Evolutionary conservation across 495 filamentous ascomycete species (phyloP).

Genomic region (Rhypophila decipiens): DNA sequence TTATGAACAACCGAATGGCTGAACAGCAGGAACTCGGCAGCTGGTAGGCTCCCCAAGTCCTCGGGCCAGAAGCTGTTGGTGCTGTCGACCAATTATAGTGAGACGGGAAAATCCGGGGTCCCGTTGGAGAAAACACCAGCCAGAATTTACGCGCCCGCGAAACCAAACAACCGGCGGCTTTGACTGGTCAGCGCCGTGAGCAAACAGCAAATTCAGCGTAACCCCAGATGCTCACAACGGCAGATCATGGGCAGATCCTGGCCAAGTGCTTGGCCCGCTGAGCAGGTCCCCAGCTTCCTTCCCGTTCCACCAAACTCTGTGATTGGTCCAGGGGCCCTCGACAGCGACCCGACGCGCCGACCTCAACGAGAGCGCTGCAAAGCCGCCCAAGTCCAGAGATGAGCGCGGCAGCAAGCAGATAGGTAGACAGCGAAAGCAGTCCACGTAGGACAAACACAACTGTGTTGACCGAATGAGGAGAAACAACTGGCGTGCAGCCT

Average conservation of each 20-base stretch:
- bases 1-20: no score
- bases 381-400: background rate
- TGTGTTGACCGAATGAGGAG: background rate
- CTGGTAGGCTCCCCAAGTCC: no score
- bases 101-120: background rate
- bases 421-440: no score
- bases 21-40: no score
- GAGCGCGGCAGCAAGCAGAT: background rate
- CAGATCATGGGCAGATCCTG: background rate
- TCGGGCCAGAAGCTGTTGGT: no score
- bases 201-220: background rate
- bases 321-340: background rate
- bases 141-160: slow-evolving; percentile 17
- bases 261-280: background rate
- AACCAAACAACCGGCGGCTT: slow-evolving; percentile 12
- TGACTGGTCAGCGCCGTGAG: slow-evolving; percentile 5
- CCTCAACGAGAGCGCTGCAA: background rate
- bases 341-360: background rate
- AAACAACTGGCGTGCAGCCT: background rate
- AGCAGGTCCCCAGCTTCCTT: background rate
- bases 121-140: background rate
- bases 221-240: background rate
- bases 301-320: background rate
- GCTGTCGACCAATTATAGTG: no score
- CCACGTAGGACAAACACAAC: no score